These are phyloP conservation scores for Diplodia corticola DNA, from an alignment of 2,329 filamentous ascomycete species.

Conservation along the genomic window DNA sequence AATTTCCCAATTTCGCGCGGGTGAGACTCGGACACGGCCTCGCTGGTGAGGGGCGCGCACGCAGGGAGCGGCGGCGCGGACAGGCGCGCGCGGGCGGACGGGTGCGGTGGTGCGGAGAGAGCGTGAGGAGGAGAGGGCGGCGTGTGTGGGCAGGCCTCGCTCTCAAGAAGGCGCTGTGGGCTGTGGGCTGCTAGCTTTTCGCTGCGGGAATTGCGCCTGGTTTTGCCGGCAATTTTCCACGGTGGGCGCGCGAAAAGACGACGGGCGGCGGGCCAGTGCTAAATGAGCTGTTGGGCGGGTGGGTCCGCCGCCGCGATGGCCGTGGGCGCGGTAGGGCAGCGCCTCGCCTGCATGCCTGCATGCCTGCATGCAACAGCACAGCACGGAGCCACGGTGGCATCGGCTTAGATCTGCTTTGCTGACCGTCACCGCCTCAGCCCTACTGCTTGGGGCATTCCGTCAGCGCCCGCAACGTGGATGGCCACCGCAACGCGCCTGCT, in stretches of 20 bases:
- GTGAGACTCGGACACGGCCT: neutral
- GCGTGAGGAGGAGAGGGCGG: neutral
- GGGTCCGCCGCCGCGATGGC: neutral
- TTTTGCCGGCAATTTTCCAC: conserved; percentile 17
- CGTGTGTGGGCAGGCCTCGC: conserved; percentile 3
- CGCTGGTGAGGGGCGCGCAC: neutral
- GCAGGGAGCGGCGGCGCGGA: conserved; percentile 18
- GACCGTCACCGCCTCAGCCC: conserved; percentile 17
- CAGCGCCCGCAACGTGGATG: conserved; percentile 14
- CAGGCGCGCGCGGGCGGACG: conserved; percentile 17
- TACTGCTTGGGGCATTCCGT: conserved; percentile 2
- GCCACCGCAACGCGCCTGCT: neutral
- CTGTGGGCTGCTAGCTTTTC: conserved; percentile 19
- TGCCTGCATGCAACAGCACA: conserved; percentile 1
- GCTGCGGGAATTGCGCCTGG: conserved; percentile 20
- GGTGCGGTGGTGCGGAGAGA: neutral
- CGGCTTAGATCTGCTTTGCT: conserved; percentile 14
- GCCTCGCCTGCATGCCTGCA: neutral
- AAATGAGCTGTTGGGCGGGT: conserved; percentile 15
- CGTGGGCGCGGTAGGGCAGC: neutral
- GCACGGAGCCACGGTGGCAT: conserved; percentile 9
- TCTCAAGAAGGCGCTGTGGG: conserved; percentile 12
- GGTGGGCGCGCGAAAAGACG: neutral
- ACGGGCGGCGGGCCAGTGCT: conserved; percentile 14
- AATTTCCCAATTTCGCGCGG: neutral